phyloP scores from a whole-genome alignment of 139 green algal genomes.

The Bryopsis sp. region DNA sequence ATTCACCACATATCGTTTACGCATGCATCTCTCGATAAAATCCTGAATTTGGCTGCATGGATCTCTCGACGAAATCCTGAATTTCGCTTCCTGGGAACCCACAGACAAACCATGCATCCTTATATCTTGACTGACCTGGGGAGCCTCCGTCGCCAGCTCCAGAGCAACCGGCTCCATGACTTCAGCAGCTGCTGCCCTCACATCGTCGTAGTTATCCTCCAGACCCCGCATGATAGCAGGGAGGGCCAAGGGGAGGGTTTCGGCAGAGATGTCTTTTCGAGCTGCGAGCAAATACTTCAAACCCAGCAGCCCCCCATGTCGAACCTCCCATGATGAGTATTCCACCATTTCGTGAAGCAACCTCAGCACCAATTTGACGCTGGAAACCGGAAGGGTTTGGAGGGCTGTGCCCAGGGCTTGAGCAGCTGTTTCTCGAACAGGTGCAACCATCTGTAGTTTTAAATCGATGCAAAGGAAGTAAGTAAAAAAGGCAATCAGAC shows the following conservation, averaged over 20 bases:
- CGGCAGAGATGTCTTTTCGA: constrained; percentile 23
- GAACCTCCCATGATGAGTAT: constrained; percentile 35
- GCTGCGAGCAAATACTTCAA: constrained; percentile 86
- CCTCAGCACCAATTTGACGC: constrained; percentile 38
- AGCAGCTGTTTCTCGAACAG: constrained; percentile 86
- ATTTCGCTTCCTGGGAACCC: no score
- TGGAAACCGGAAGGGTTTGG: constrained; percentile 23
- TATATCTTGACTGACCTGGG: neutral
- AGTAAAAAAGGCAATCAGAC: no score
- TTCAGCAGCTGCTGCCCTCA: constrained; percentile 82
- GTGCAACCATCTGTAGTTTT: constrained; percentile 71
- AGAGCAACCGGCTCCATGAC: constrained; percentile 66
- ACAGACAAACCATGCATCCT: no score
- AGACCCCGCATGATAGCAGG: constrained; percentile 47
- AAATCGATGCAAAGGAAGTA: no score
- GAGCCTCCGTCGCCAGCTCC: constrained; percentile 26
- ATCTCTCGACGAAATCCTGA: no score
- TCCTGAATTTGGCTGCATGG: no score
- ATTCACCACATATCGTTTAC: no score
- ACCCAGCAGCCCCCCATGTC: constrained; percentile 30
- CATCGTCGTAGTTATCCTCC: constrained; percentile 79
- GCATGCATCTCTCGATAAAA: no score
- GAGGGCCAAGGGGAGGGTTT: constrained; percentile 52
- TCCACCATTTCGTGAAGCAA: constrained; percentile 49
- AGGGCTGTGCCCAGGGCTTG: constrained; percentile 78